Conservation (phyloP, 345 rosid species). For the Sisymbrium altissimum region DNA sequence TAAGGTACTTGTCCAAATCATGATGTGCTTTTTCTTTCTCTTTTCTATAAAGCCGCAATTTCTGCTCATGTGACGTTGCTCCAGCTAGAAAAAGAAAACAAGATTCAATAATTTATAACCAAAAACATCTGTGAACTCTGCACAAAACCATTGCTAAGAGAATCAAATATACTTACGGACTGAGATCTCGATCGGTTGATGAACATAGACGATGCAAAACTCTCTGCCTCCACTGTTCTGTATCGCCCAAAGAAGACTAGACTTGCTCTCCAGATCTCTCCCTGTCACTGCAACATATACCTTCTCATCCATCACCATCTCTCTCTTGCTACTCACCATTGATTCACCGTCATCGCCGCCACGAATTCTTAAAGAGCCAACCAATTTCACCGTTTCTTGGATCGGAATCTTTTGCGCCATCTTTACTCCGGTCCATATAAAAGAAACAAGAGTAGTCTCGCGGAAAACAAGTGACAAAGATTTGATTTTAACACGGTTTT, state of each 20-base stretch:
- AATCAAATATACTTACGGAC: background rate
- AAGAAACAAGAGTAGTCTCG: background rate
- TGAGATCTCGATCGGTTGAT: slow-evolving; percentile 43
- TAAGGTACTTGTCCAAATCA: slow-evolving; percentile 49
- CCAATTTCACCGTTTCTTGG: slow-evolving; percentile 11
- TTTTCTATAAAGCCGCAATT: background rate
- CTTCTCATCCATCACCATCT: slow-evolving; percentile 45
- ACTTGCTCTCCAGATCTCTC: slow-evolving; percentile 42
- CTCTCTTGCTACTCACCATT: background rate
- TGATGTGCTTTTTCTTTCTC: slow-evolving; percentile 50
- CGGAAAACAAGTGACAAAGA: background rate
- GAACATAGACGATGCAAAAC: slow-evolving; percentile 63
- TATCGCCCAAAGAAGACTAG: slow-evolving; percentile 54
- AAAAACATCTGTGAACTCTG: no score
- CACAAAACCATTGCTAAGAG: background rate
- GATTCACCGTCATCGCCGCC: background rate
- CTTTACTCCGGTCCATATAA: slow-evolving; percentile 11
- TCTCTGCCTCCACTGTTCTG: slow-evolving; percentile 53
- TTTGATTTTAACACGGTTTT: background rate
- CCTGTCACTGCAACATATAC: slow-evolving; percentile 54
- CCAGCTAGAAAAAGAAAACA: slow-evolving; percentile 10
- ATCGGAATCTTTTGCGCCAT: slow-evolving; percentile 26
- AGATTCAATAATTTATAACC: background rate
- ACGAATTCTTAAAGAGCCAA: slow-evolving; percentile 5
- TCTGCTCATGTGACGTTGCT: no score